A percentile compares a stretch with the other conserved stretches of the same genome.
Evolutionary conservation across 208 protist species (phyloP).

Genomic region (Leishmania turanica): DNA sequence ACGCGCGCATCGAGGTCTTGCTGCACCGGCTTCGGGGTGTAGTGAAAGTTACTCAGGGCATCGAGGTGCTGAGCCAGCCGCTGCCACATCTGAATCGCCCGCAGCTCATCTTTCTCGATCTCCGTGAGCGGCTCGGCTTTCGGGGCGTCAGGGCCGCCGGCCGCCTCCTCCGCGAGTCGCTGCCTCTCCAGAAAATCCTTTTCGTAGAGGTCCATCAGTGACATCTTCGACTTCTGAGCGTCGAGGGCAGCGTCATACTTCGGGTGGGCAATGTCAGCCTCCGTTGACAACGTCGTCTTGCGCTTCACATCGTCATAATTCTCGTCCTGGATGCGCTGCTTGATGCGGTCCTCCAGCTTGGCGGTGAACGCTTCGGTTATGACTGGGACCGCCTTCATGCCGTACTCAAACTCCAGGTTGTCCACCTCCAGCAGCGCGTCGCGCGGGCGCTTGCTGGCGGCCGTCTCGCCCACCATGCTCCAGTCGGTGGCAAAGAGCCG

Average conservation of each 20-base stretch:
- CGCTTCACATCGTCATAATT: slow-evolving; percentile 88
- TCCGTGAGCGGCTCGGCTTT: slow-evolving; percentile 87
- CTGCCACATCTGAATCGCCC: slow-evolving; percentile 91
- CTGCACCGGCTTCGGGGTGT: slow-evolving; percentile 89
- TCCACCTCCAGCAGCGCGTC: slow-evolving; percentile 88
- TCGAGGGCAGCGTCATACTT: slow-evolving; percentile 65
- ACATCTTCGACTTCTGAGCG: slow-evolving; percentile 89
- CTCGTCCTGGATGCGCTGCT: slow-evolving; percentile 74
- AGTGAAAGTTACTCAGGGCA: slow-evolving; percentile 92
- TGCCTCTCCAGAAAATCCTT: slow-evolving; percentile 89
- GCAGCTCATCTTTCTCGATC: slow-evolving; percentile 91
- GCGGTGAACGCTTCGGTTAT: slow-evolving; percentile 85
- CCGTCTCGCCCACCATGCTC: slow-evolving; percentile 85
- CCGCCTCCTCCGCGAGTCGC: slow-evolving; percentile 63
- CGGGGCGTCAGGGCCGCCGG: slow-evolving; percentile 30
- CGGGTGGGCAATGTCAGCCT: slow-evolving; percentile 65
- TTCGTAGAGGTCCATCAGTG: slow-evolving; percentile 92
- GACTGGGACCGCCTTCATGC: slow-evolving; percentile 86
- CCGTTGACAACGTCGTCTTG: slow-evolving; percentile 42
- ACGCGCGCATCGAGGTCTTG: slow-evolving; percentile 86
- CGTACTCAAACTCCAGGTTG: slow-evolving; percentile 88
- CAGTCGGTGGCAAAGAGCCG: slow-evolving; percentile 81
- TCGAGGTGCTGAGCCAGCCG: slow-evolving; percentile 90
- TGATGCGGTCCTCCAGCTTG: slow-evolving; percentile 89
- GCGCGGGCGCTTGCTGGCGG: slow-evolving; percentile 69